Base-by-base conservation (phyloP, 2,329 filamentous ascomycete species). In the Colletotrichum sidae region DNA sequence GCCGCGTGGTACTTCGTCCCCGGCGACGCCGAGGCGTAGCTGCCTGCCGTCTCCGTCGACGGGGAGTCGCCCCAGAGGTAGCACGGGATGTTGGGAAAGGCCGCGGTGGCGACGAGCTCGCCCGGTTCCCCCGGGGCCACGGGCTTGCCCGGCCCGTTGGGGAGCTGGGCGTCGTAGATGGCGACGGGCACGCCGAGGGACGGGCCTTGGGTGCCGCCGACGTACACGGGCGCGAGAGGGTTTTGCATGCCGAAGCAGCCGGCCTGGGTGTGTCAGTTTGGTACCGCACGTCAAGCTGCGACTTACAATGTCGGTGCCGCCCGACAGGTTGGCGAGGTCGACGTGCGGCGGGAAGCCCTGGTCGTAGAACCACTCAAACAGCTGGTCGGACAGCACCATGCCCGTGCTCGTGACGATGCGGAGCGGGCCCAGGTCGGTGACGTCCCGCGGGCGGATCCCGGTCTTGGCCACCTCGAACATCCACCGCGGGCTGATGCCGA, bases 291-390 rank as follows among this genome's bases (percentile, higher is more conserved):
- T 4, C 4, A 54, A 15, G 15, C 12, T 9, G 33, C 9, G 41
- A 76, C 82, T 74, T 72, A 90, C 90, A 54, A 94, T 85, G 73
- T 95, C 92, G 3, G 92, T 95, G 1, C 92, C 92, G 5, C 92
- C 92, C 1, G 89, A 90, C 42, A 94, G 90, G 73, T 94, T 95
- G 35, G 80, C 84, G 2, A 96, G 80, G 33, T 93, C 92, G 0
- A 89, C 85, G 50, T 82, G 79, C 0, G 81, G 67, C 0, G 92
- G 90, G 74, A 96, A 96, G 0, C 83, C 92, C 8, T 82, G 78
- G 69, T 93, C 90, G 73, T 94, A 79, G 82, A 92, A 81, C 92
- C 93, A 96, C 73, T 93, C 89, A 72, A 94, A 95, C 39, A 93
- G 80, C 44, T 90, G 86, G 53, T 94, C 88, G 0, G 91, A 88